Evolutionary conservation across 139 green algal species (phyloP).

Genomic region (Auxenochlorella protothecoides): DNA sequence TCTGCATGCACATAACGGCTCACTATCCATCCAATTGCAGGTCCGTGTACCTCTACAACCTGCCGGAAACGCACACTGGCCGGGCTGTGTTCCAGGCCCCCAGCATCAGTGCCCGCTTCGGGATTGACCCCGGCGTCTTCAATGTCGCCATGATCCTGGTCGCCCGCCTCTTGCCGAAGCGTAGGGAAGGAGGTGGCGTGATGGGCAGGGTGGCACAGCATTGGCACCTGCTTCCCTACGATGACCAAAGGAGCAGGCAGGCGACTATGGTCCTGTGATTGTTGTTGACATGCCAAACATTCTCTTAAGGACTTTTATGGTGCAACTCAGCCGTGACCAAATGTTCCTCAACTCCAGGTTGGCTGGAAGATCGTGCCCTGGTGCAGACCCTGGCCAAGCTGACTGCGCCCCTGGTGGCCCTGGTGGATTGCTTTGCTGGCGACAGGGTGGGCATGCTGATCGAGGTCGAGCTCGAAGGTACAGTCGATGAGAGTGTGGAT

Average conservation of each 20-base stretch:
- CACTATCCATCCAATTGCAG: too few species aligned
- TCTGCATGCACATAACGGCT: too few species aligned
- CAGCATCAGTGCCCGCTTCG: conserved; percentile 84
- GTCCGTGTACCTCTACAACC: conserved; percentile 67
- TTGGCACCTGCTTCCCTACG: too few species aligned
- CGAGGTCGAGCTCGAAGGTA: conserved; percentile 70
- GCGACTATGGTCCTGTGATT: too few species aligned
- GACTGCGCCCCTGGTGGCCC: conserved; percentile 54
- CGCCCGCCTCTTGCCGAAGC: conserved; percentile 52
- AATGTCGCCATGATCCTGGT: conserved; percentile 87
- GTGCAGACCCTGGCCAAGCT: conserved; percentile 43
- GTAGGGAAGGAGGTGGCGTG: conserved; percentile 3
- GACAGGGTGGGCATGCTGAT: conserved; percentile 83
- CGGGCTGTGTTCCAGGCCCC: conserved; percentile 56
- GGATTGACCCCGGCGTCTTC: conserved; percentile 76
- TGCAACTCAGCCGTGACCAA: too few species aligned
- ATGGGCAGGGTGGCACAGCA: too few species aligned
- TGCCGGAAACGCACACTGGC: conserved; percentile 66
- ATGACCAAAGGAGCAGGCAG: too few species aligned
- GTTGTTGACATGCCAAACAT: too few species aligned
- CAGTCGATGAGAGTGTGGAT: too few species aligned
- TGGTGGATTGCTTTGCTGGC: conserved; percentile 66
- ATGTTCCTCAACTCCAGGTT: neutral
- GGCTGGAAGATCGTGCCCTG: conserved; percentile 38
- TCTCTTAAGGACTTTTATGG: too few species aligned